Base-by-base conservation (phyloP, 2,329 filamentous ascomycete genomes). In the Clarireedia hainanense region DNA sequence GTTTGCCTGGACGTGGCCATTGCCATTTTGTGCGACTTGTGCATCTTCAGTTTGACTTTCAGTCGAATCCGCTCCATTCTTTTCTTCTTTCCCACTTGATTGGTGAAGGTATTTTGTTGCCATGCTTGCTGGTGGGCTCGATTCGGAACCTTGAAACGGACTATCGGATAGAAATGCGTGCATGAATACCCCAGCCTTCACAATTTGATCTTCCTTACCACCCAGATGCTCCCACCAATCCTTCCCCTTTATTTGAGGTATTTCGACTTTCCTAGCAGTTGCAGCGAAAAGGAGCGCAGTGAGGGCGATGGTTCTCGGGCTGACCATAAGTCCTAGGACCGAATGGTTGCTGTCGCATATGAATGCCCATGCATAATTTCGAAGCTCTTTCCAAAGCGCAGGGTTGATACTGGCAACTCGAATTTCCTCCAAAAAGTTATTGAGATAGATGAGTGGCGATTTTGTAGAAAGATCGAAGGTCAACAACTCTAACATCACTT, bases 381-480 rank as follows among this genome's bases (percentile, higher is more conserved):
- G 83, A 30, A 97, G 74, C 54, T 80, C 75, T 72, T 92, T 92
- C 5, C 48, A 50, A 15, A 43, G 39, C 4, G 26, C 24, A 23
- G 46, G 30, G 12, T 50, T 30, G 72, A 95, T 88, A 65, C 92
- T 85, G 57, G 89, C 83, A 23, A 91, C 77, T 24, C 80, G 78
- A 59, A 94, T 81, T 67, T 81, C 84, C 53, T 84, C 82, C 34
- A 96, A 80, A 67, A 91, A 85, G 55, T 92, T 84, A 71, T 89
- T 94, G 27, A 97, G 81, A 57, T 86, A 82, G 57, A 86, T 84
- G 70, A 97, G 94, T 0, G 94, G 92, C 58, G 91, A 89, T 63
- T 95, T 88, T 27, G 96, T 78, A 71, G 91, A 89, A 47, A 99
- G 77, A 69, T 99, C 94, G 70, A 99, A 99, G 58, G 91, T 97